A percentile compares a stretch with the other conserved stretches of the same genome.
These are phyloP conservation scores for Neonectria hederae DNA, from an alignment of 2,329 filamentous ascomycete species.

Conservation along the genomic window DNA sequence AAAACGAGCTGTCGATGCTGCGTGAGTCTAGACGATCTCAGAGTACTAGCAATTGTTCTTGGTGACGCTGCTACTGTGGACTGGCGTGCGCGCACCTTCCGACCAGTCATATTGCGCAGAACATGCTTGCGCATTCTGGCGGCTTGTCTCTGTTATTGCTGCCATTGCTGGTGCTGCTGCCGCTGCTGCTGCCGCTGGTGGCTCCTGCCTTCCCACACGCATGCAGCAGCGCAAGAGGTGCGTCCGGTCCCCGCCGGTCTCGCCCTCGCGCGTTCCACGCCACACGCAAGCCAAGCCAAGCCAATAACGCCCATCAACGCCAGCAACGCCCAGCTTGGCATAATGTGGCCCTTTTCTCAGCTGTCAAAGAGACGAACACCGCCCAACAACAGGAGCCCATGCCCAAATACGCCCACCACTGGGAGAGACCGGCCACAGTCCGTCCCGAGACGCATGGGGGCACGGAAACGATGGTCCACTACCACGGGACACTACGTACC, in stretches of 20 bases:
- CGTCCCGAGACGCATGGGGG: not conserved
- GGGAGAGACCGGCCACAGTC: constrained; percentile 3
- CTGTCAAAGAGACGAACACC: constrained; percentile 10
- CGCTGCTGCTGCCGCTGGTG: constrained; percentile 1
- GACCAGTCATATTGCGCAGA: not conserved
- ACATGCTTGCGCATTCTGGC: not conserved
- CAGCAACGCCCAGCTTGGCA: constrained; percentile 14
- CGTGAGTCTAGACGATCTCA: not conserved
- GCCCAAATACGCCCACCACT: constrained; percentile 1
- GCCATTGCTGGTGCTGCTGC: constrained; percentile 23
- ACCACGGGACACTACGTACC: not conserved
- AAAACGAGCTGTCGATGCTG: not conserved
- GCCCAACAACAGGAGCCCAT: constrained; percentile 7
- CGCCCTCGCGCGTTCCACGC: constrained; percentile 25
- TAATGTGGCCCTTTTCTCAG: not conserved
- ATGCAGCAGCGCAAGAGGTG: constrained; percentile 39
- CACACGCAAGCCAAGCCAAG: constrained; percentile 17
- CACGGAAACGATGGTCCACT: not conserved
- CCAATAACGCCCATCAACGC: constrained; percentile 3
- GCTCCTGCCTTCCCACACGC: constrained; percentile 21
- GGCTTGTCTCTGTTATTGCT: not conserved
- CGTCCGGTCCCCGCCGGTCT: constrained; percentile 39
- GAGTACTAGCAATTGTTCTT: not conserved
- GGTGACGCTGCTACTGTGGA: not conserved
- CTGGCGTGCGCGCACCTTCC: not conserved